These are phyloP conservation scores for Lactarius evosmus DNA, from an alignment of 768 basidiomycete species.

Conservation along the genomic window DNA sequence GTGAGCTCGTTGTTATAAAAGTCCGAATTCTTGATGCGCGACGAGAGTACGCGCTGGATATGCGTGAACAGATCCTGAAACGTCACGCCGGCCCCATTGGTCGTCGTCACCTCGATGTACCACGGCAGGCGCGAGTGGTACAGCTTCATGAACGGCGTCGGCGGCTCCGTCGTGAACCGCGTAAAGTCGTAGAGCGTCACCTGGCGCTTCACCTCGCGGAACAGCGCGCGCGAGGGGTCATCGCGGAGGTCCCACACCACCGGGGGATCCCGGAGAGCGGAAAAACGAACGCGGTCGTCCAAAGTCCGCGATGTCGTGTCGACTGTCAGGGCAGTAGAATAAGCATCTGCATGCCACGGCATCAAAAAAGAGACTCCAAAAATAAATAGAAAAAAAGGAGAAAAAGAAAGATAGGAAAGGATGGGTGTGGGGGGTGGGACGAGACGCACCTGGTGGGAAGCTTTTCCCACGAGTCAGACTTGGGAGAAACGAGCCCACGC, in stretches of 20 bases:
- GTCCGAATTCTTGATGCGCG: conserved; percentile 48
- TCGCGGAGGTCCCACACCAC: conserved; percentile 51
- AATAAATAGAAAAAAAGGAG: too few relatives aligned
- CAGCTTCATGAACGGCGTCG: conserved; percentile 49
- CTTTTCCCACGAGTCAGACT: conserved; percentile 27
- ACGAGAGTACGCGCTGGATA: conserved; percentile 43
- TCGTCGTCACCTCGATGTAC: conserved; percentile 57
- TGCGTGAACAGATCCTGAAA: conserved; percentile 52
- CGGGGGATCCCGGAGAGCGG: conserved; percentile 35
- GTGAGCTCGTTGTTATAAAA: conserved; percentile 58
- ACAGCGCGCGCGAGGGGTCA: conserved; percentile 39
- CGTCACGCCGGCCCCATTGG: conserved; percentile 53
- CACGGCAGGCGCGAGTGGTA: conserved; percentile 59
- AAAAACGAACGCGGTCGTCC: conserved; percentile 33
- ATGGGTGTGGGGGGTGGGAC: not conserved
- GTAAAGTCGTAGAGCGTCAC: conserved; percentile 50
- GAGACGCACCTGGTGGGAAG: conserved; percentile 26
- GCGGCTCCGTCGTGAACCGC: conserved; percentile 52
- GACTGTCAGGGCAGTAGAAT: conserved; percentile 1
- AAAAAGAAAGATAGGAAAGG: not conserved
- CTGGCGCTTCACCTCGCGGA: conserved; percentile 44
- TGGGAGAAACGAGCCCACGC: conserved; percentile 30
- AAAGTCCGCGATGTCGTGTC: conserved; percentile 27
- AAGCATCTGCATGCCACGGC: not conserved
- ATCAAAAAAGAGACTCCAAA: not conserved